A percentile compares a stretch with the other conserved stretches of the same genome.
Evolutionary conservation across 2,329 filamentous ascomycete genomes (phyloP).

Genomic region (Sarocladium oryzae): DNA sequence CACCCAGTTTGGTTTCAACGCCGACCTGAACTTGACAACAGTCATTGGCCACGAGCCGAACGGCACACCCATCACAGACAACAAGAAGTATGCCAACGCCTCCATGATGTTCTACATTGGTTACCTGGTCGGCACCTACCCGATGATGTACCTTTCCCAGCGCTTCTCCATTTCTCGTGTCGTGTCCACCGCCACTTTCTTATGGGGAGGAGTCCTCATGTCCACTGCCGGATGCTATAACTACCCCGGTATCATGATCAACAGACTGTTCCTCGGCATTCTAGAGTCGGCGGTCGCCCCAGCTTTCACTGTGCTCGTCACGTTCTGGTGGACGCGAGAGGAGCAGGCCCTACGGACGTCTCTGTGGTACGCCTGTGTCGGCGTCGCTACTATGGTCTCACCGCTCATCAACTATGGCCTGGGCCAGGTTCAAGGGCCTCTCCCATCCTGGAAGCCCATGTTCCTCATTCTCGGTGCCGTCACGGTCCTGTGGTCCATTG

Average conservation of each 20-base stretch:
- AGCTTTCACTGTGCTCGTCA: slow-evolving; percentile 8
- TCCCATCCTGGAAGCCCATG: slow-evolving; percentile 17
- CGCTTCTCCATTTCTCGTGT: slow-evolving; percentile 23
- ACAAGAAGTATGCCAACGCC: slow-evolving; percentile 11
- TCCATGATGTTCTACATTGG: slow-evolving; percentile 42
- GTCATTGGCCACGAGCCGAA: slow-evolving; percentile 11
- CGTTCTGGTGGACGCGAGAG: slow-evolving; percentile 11
- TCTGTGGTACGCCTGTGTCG: slow-evolving; percentile 33
- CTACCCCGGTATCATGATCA: slow-evolving; percentile 28
- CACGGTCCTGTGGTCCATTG: slow-evolving; percentile 14
- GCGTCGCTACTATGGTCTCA: slow-evolving; percentile 55
- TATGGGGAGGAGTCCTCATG: slow-evolving; percentile 30
- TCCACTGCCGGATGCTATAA: slow-evolving; percentile 30
- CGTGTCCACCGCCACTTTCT: slow-evolving; percentile 16
- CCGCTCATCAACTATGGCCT: slow-evolving; percentile 53
- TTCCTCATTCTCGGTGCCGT: slow-evolving; percentile 17
- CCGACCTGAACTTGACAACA: slow-evolving; percentile 3
- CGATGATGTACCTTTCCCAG: slow-evolving; percentile 24
- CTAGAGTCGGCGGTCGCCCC: slow-evolving; percentile 50
- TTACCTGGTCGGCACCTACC: slow-evolving; percentile 31
- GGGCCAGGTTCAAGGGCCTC: slow-evolving; percentile 42
- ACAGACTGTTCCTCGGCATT: slow-evolving; percentile 44
- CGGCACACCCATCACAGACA: slow-evolving; percentile 9
- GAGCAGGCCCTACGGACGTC: slow-evolving; percentile 35
- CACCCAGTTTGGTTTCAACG: slow-evolving; percentile 10